Percentiles rank a stretch among this genome's conserved stretches.
phyloP scores from a whole-genome alignment of 768 basidiomycete genomes.

The Hericium erinaceus region DNA sequence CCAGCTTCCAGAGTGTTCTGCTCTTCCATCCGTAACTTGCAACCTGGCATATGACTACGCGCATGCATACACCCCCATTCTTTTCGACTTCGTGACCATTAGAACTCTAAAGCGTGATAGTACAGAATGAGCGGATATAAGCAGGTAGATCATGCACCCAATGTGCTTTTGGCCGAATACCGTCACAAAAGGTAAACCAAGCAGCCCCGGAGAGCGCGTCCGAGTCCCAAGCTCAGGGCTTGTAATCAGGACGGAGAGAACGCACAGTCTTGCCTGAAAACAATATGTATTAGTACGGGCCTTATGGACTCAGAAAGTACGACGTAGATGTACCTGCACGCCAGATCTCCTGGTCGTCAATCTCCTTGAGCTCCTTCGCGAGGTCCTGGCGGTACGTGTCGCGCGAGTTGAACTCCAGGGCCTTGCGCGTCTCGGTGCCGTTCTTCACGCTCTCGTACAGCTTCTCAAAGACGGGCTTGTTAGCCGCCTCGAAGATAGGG shows the following conservation, averaged over 20 bases:
- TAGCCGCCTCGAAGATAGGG: conserved; percentile 90
- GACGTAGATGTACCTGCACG: conserved; percentile 54
- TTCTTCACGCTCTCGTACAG: conserved; percentile 92
- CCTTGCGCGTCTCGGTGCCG: conserved; percentile 94
- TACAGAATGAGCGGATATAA: background rate
- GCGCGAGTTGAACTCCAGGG: conserved; percentile 92
- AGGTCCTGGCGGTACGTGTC: conserved; percentile 90
- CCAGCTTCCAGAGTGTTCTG: too few species aligned
- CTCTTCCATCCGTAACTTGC: too few species aligned
- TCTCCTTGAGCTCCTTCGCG: conserved; percentile 84
- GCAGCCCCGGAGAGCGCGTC: background rate
- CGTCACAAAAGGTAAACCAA: background rate
- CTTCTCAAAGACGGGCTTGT: conserved; percentile 88
- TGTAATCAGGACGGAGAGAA: conserved; percentile 79
- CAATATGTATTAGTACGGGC: background rate
- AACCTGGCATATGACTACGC: too few species aligned
- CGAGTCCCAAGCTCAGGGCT: conserved; percentile 27
- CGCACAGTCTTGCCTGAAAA: conserved; percentile 77
- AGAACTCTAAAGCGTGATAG: too few species aligned
- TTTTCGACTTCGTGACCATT: too few species aligned
- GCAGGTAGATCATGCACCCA: background rate
- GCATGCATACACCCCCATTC: too few species aligned
- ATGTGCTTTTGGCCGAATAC: background rate
- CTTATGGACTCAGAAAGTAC: conserved; percentile 3
- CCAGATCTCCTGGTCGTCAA: conserved; percentile 99